Conservation (phyloP, 2,329 filamentous ascomycete species). For the Aspergillus terreus region DNA sequence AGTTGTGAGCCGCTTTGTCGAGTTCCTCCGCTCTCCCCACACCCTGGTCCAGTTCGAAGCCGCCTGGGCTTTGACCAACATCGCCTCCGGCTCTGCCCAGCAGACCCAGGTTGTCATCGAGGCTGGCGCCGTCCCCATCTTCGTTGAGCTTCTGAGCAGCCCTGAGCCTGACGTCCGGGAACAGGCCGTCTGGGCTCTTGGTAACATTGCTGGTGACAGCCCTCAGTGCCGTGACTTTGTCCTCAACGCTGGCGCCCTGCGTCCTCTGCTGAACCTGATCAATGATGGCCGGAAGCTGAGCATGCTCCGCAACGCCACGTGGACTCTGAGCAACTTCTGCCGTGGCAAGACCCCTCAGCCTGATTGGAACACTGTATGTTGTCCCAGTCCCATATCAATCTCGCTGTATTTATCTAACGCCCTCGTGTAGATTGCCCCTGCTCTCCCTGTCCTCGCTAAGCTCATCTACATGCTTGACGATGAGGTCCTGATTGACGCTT, state of each 20-base stretch:
- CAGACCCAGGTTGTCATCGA: conserved; percentile 99
- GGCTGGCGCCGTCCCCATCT: conserved; percentile 95
- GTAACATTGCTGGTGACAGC: conserved; percentile 98
- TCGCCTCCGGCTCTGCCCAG: conserved; percentile 91
- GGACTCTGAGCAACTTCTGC: conserved; percentile 99
- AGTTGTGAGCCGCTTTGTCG: conserved; percentile 94
- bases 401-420: conserved; percentile 14
- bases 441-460: conserved; percentile 91
- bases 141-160: conserved; percentile 91
- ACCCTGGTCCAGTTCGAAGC: conserved; percentile 98
- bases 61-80: conserved; percentile 98
- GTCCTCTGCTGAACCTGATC: conserved; percentile 81
- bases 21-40: conserved; percentile 96
- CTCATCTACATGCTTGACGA: conserved; percentile 98
- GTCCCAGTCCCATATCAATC: background rate
- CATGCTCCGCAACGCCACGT: conserved; percentile 98
- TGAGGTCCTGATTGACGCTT: conserved; percentile 96
- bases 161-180: conserved; percentile 97
- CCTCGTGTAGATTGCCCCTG: conserved; percentile 73
- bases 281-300: conserved; percentile 98
- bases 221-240: conserved; percentile 97
- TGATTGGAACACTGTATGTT: conserved; percentile 88
- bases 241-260: conserved; percentile 82
- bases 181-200: conserved; percentile 96
- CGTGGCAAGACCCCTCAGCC: conserved; percentile 98